Conservation (phyloP, 2,329 filamentous ascomycete species). For the Blastomyces parvus region DNA sequence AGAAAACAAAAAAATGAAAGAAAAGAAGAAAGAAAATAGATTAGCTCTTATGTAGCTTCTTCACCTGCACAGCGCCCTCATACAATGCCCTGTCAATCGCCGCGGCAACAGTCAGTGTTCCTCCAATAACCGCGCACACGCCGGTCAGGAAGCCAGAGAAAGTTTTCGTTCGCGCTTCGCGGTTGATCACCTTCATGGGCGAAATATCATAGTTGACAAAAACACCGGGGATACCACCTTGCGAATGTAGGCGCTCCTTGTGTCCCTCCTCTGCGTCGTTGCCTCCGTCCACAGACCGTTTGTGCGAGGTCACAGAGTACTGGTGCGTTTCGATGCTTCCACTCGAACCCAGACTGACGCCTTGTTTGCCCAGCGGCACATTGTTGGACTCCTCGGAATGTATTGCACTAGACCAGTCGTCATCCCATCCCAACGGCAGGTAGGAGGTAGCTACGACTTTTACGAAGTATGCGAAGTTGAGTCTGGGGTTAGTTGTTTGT, state of each 20-base stretch:
- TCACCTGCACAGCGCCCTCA: conserved; percentile 73
- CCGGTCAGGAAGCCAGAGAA: conserved; percentile 90
- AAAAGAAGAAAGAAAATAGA: background rate
- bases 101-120: conserved; percentile 89
- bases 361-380: conserved; percentile 58
- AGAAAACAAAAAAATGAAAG: background rate
- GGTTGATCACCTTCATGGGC: conserved; percentile 98
- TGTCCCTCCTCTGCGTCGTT: conserved; percentile 80
- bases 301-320: conserved; percentile 95
- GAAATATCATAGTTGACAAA: conserved; percentile 99
- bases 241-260: conserved; percentile 79
- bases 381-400: conserved; percentile 41
- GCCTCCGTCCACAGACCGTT: conserved; percentile 75
- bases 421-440: conserved; percentile 80
- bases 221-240: conserved; percentile 88
- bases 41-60: conserved; percentile 66
- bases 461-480: conserved; percentile 98
- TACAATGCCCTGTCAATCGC: conserved; percentile 86
- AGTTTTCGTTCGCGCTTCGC: conserved; percentile 78
- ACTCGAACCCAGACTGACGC: conserved; percentile 53
- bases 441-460: conserved; percentile 97
- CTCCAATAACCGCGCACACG: conserved; percentile 87
- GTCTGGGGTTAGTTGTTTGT: conserved; percentile 68
- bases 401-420: conserved; percentile 38
- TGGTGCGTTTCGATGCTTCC: conserved; percentile 96